Base-by-base conservation (phyloP, 1,284 basidiomycete genomes). In the Gymnopus androsaceus region DNA sequence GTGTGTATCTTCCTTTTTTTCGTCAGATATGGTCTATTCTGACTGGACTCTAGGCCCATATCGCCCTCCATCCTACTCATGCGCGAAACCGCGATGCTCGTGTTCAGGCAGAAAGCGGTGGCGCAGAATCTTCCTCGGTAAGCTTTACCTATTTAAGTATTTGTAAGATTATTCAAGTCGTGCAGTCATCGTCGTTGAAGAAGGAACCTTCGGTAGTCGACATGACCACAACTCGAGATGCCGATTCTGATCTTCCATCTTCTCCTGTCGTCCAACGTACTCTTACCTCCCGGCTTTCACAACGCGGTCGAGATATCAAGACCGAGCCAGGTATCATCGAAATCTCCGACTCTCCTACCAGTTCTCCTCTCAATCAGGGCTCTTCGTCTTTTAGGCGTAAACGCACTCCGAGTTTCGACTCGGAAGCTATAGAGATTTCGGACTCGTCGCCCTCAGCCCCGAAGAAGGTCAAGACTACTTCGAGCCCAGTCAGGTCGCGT, bases 1-100 rank as follows among this genome's bases (percentile, higher is more conserved):
- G 80, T 82, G 64, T 53, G 73, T n/a, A 25, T 12, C 7, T 21
- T 46, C 44, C 17, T 46, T 46, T 28, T 21, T 25, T 21, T 21
- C 25, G 41, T n/a, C 41, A 27, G 6, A n/a, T n/a, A n/a, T n/a
- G n/a, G n/a, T n/a, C n/a, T n/a, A n/a, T n/a, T n/a, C n/a, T n/a
- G n/a, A n/a, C n/a, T n/a, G n/a, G n/a, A n/a, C n/a, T n/a, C n/a
- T n/a, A n/a, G n/a, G n/a, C n/a, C n/a, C n/a, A n/a, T n/a, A n/a
- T n/a, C n/a, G n/a, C n/a, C n/a, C n/a, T n/a, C n/a, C n/a, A n/a
- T n/a, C n/a, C n/a, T n/a, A n/a, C n/a, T n/a, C n/a, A n/a, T n/a
- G n/a, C n/a, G n/a, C n/a, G n/a, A n/a, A n/a, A n/a, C n/a, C n/a
- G n/a, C n/a, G n/a, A n/a, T n/a, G n/a, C n/a, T n/a, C n/a, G n/a